Conservation (phyloP, 73 alveolate genomes). For the Paramecium tetraurelia region DNA sequence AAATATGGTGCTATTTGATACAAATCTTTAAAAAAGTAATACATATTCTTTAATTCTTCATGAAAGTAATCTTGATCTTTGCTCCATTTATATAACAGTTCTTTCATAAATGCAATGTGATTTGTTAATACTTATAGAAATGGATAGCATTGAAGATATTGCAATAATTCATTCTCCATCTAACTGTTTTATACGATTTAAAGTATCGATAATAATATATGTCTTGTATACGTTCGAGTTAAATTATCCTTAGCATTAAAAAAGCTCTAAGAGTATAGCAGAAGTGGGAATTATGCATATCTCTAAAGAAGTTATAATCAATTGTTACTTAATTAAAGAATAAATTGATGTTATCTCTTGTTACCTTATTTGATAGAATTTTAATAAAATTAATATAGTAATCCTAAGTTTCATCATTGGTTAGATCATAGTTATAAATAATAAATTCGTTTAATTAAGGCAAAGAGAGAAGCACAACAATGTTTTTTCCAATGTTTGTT, state of each 20-base stretch:
- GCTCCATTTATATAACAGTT: background rate
- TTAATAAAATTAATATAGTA: slow-evolving; percentile 11
- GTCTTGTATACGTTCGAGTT: background rate
- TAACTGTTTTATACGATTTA: background rate
- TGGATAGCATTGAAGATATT: background rate
- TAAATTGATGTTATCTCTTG: background rate
- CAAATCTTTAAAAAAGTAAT: background rate
- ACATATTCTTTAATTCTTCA: background rate
- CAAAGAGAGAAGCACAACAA: background rate
- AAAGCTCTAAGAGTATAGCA: background rate
- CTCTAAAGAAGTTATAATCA: background rate
- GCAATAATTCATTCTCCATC: background rate
- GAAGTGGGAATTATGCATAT: background rate
- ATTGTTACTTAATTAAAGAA: background rate
- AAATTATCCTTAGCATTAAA: background rate
- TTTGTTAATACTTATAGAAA: background rate
- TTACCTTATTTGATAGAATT: background rate
- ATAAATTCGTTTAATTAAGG: slow-evolving; percentile 24
- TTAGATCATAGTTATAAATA: background rate
- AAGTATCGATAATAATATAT: background rate
- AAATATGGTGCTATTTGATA: background rate
- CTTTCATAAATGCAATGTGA: background rate
- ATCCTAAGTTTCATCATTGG: background rate
- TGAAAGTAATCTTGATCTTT: background rate
- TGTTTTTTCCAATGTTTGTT: background rate